Conservation (phyloP, 2,329 filamentous ascomycete species). For the Grosmannia penicillata region DNA sequence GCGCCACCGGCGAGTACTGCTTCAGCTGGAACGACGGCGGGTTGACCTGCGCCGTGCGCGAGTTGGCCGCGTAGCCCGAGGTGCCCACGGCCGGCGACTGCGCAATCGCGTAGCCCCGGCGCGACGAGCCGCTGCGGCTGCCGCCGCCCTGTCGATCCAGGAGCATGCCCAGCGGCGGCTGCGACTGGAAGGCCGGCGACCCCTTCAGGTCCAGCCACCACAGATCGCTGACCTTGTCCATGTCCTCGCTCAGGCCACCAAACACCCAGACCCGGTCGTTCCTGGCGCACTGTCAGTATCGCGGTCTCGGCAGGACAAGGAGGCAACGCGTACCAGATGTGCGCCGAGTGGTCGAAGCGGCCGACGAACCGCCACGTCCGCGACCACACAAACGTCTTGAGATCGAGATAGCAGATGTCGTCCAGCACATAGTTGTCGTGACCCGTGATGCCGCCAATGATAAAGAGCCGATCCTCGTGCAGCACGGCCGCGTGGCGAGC, state of each 20-base stretch:
- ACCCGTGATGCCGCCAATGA: constrained; percentile 89
- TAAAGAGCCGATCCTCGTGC: constrained; percentile 91
- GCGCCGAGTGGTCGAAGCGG: constrained; percentile 87
- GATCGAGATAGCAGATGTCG: constrained; percentile 89
- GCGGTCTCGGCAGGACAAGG: not conserved
- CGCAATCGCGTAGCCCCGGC: constrained; percentile 32
- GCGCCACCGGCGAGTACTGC: constrained; percentile 68
- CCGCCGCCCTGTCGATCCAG: constrained; percentile 25
- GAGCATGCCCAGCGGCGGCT: constrained; percentile 39
- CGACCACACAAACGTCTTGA: constrained; percentile 97
- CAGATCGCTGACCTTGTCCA: constrained; percentile 91
- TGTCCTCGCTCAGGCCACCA: constrained; percentile 84
- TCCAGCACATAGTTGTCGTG: constrained; percentile 86
- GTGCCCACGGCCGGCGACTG: constrained; percentile 37
- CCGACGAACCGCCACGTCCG: constrained; percentile 90
- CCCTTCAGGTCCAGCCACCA: constrained; percentile 97
- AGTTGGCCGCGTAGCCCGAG: constrained; percentile 54
- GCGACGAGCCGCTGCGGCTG: not conserved
- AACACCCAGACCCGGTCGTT: constrained; percentile 90
- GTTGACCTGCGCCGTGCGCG: constrained; percentile 51
- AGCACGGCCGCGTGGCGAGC: constrained; percentile 88
- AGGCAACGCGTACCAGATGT: constrained; percentile 50
- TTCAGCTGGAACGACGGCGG: constrained; percentile 51
- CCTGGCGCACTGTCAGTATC: constrained; percentile 15
- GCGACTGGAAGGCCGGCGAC: constrained; percentile 65